These are phyloP conservation scores for Coprinopsis strossmayeri DNA, from an alignment of 768 basidiomycete genomes.

Conservation along the genomic window DNA sequence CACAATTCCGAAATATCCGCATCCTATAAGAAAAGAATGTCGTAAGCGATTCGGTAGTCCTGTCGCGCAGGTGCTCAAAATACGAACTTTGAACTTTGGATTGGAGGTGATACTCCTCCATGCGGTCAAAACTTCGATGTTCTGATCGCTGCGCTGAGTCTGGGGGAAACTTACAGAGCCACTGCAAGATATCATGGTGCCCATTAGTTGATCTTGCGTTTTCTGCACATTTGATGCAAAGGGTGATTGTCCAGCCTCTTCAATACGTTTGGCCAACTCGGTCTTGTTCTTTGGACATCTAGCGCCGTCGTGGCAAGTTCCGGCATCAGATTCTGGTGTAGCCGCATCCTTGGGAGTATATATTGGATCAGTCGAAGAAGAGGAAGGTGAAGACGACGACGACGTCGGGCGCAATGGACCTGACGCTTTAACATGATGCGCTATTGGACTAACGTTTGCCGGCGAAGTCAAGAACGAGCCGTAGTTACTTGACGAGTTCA, in stretches of 20 bases:
- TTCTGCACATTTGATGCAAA: conserved; percentile 43
- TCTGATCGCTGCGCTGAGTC: conserved; percentile 63
- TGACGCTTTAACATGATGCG: conserved; percentile 32
- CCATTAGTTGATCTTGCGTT: conserved; percentile 35
- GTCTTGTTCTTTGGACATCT: conserved; percentile 19
- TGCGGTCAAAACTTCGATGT: conserved; percentile 72
- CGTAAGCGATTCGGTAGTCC: conserved; percentile 7
- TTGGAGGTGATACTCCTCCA: conserved; percentile 73
- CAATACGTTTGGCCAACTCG: conserved; percentile 41
- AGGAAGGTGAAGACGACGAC: conserved; percentile 37
- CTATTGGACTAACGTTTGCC: conserved; percentile 48
- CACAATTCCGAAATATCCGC: conserved; percentile 76
- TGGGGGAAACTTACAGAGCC: conserved; percentile 57
- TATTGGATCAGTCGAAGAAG: conserved; percentile 26
- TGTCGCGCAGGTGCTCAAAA: conserved; percentile 6
- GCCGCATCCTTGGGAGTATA: conserved; percentile 29
- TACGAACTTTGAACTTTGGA: conserved; percentile 66
- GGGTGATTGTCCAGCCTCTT: conserved; percentile 49
- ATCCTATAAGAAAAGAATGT: conserved; percentile 36
- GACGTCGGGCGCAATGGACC: conserved; percentile 19
- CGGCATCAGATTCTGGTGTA: conserved; percentile 22
- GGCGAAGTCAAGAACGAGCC: conserved; percentile 25
- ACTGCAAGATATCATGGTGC: conserved; percentile 57
- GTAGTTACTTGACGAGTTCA: conserved; percentile 18
- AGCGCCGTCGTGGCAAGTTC: conserved; percentile 12